Evolutionary conservation across 192 early-diverging fungal genomes (phyloP).

Genomic region (Chytriomyces sp.): DNA sequence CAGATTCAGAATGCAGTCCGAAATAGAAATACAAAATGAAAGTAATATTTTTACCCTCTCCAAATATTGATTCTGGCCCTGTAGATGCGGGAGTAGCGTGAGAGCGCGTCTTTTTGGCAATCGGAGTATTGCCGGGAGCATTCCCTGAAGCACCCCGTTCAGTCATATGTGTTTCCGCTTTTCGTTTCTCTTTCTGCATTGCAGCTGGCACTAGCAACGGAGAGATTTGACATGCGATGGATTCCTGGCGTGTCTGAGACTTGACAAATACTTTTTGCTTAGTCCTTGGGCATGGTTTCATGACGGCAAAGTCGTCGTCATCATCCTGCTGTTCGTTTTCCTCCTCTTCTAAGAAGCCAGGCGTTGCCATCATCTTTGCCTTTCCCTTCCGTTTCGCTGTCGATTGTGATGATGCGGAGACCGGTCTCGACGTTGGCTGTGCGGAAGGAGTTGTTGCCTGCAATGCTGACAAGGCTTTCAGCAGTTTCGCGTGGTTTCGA

Average conservation of each 20-base stretch:
- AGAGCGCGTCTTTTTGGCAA: background rate
- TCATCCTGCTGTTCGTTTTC: background rate
- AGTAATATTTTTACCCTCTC: too few species aligned
- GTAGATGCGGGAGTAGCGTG: background rate
- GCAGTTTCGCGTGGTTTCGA: background rate
- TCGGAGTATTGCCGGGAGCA: background rate
- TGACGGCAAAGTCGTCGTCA: too few species aligned
- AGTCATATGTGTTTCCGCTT: too few species aligned
- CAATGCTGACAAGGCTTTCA: too few species aligned
- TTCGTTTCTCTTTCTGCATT: too few species aligned
- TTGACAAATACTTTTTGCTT: too few species aligned
- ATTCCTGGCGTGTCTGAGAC: too few species aligned
- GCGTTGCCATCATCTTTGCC: background rate
- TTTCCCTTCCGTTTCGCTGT: background rate
- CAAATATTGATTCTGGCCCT: constrained; percentile 2
- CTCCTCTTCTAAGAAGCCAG: background rate
- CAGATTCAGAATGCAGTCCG: background rate
- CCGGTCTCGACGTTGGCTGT: background rate
- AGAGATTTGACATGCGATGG: too few species aligned
- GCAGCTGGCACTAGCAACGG: too few species aligned
- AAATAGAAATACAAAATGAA: too few species aligned
- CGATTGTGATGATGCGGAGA: background rate
- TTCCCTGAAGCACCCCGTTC: background rate
- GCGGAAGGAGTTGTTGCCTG: too few species aligned
- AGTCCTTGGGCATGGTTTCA: too few species aligned